These are phyloP conservation scores for Cyberlindnera mississippiensis DNA, from an alignment of 805 yeast genomes.

Conservation along the genomic window DNA sequence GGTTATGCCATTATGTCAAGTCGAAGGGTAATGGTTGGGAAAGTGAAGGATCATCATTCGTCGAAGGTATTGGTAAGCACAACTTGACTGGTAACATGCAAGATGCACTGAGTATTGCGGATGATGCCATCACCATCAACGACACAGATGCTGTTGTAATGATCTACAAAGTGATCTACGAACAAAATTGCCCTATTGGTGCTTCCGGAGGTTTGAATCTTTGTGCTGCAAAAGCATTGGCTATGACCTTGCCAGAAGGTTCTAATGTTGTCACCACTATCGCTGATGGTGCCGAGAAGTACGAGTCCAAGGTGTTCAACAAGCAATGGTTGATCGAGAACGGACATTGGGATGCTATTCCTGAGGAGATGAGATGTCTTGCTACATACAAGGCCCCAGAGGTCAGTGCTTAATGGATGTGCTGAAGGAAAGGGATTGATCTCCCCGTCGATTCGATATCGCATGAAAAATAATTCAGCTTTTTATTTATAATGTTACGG, in stretches of 20 bases:
- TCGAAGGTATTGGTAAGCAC: slow-evolving; percentile 26
- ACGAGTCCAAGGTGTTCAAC: slow-evolving; percentile 23
- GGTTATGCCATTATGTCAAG: slow-evolving; percentile 37
- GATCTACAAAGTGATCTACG: slow-evolving; percentile 16
- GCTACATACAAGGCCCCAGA: slow-evolving; percentile 11
- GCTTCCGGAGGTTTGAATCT: slow-evolving; percentile 26
- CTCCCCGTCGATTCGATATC: no score
- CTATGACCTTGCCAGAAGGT: slow-evolving; percentile 23
- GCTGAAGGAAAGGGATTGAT: no score
- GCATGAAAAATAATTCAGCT: no score
- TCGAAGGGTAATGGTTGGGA: slow-evolving; percentile 22
- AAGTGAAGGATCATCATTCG: slow-evolving; percentile 21
- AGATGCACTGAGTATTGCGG: slow-evolving; percentile 21
- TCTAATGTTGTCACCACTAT: slow-evolving; percentile 25
- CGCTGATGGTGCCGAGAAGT: slow-evolving; percentile 25
- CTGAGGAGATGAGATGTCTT: slow-evolving; percentile 17
- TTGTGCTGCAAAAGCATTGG: slow-evolving; percentile 22
- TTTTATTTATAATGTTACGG: no score
- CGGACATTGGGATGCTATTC: slow-evolving; percentile 24
- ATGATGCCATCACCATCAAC: slow-evolving; percentile 18
- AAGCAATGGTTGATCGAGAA: slow-evolving; percentile 20
- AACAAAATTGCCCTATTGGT: slow-evolving; percentile 23
- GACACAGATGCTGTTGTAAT: slow-evolving; percentile 21
- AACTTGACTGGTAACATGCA: slow-evolving; percentile 24
- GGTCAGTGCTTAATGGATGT: no score